These are phyloP conservation scores for Botrytis galanthina DNA, from an alignment of 2,329 filamentous ascomycete genomes.

Conservation along the genomic window DNA sequence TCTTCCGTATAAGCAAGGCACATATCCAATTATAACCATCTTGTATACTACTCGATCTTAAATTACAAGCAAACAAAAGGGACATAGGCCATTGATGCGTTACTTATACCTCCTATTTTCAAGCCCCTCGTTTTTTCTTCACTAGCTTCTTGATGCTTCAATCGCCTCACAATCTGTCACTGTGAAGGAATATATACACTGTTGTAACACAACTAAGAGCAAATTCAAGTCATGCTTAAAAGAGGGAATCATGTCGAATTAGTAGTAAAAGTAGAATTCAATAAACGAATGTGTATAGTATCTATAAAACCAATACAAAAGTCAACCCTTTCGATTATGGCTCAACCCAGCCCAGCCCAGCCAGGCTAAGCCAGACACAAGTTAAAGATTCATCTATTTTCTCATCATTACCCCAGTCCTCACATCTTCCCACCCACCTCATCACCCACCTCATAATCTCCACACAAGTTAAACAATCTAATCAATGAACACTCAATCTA, in stretches of 20 bases:
- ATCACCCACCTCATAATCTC: background rate
- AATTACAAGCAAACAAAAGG: background rate
- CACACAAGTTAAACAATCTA: background rate
- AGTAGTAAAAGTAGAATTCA: background rate
- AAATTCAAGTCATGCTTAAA: background rate
- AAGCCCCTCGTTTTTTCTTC: background rate
- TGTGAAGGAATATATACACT: background rate
- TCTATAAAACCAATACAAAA: background rate
- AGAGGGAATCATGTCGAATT: background rate
- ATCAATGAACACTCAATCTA: constrained; percentile 35
- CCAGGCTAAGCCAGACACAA: background rate
- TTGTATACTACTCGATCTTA: background rate
- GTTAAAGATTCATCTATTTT: background rate
- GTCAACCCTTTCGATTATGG: background rate
- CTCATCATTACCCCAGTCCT: too few relatives aligned
- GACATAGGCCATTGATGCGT: too few relatives aligned
- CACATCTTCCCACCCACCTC: too few relatives aligned
- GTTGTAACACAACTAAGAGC: background rate
- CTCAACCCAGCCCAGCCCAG: background rate
- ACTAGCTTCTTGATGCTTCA: background rate
- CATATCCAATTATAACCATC: background rate
- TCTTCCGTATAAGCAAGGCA: background rate
- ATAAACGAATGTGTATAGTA: constrained; percentile 5
- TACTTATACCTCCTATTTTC: background rate
- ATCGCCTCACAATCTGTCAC: background rate